Evolutionary conservation across 257 asterid species (phyloP).

Genomic region (Datura wrightii): DNA sequence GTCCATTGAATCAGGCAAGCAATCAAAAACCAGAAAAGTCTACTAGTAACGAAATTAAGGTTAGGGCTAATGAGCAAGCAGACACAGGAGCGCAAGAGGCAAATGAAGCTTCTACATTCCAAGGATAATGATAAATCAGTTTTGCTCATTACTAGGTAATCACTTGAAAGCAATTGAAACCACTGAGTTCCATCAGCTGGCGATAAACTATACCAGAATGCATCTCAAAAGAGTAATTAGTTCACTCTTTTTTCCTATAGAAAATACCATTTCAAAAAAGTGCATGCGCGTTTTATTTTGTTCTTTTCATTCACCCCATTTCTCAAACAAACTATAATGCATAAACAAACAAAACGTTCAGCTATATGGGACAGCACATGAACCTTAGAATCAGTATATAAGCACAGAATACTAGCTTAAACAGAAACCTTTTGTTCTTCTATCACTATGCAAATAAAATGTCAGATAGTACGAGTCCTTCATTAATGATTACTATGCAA

Average conservation of each 20-base stretch:
- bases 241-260: neutral
- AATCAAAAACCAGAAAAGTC: neutral
- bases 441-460: neutral
- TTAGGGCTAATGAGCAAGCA: neutral
- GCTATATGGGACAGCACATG: neutral
- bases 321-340: constrained; percentile 4
- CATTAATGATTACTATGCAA: neutral
- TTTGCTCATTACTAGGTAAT: neutral
- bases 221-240: neutral
- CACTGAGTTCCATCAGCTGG: constrained; percentile 21
- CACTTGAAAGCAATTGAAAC: neutral
- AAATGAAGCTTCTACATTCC: neutral
- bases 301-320: neutral
- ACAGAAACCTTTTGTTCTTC: neutral
- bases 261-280: neutral
- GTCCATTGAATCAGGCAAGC: neutral
- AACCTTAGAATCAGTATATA: neutral
- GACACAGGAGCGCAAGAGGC: neutral
- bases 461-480: neutral
- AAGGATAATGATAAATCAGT: neutral
- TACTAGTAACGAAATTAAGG: neutral
- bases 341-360: neutral
- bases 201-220: neutral
- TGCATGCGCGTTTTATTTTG: neutral
- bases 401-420: neutral